Evolutionary conservation across 2,329 filamentous ascomycete species (phyloP).

Genomic region (Kalaharituber pfeilii): DNA sequence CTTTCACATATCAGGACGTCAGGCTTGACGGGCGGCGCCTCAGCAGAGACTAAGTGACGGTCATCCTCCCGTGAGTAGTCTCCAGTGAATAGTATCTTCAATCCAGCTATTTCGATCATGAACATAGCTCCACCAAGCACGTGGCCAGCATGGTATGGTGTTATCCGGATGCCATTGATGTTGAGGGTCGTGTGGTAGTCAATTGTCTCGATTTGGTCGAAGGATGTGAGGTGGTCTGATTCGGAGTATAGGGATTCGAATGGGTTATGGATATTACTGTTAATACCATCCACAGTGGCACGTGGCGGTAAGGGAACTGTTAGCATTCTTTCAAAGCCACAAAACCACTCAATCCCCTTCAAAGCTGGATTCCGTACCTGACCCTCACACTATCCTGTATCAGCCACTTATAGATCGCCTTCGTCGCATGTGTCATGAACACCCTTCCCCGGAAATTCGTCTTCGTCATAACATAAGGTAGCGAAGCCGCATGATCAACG

Average conservation of each 20-base stretch:
- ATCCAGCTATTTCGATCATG: slow-evolving; percentile 84
- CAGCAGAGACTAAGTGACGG: slow-evolving; percentile 81
- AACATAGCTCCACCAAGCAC: slow-evolving; percentile 99
- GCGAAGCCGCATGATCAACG: slow-evolving; percentile 92
- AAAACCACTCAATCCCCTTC: background rate
- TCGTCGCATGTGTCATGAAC: slow-evolving; percentile 98
- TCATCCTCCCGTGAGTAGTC: slow-evolving; percentile 96
- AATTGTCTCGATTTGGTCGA: slow-evolving; percentile 88
- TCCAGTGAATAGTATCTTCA: slow-evolving; percentile 94
- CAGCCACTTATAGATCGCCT: slow-evolving; percentile 99
- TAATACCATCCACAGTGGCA: background rate
- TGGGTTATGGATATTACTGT: slow-evolving; percentile 18
- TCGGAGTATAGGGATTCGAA: slow-evolving; percentile 58
- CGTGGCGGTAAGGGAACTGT: background rate
- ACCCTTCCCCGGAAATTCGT: slow-evolving; percentile 93
- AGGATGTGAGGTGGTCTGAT: slow-evolving; percentile 83
- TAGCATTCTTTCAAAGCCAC: background rate
- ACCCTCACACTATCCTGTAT: slow-evolving; percentile 94
- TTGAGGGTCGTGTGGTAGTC: slow-evolving; percentile 97
- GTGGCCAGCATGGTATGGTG: slow-evolving; percentile 89
- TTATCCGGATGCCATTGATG: slow-evolving; percentile 89
- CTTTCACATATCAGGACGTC: slow-evolving; percentile 96
- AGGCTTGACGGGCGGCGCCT: slow-evolving; percentile 79
- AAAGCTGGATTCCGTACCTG: slow-evolving; percentile 33
- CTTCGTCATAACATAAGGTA: slow-evolving; percentile 93